Evolutionary conservation across 2,329 filamentous ascomycete genomes (phyloP), one percentile per base, ranked within the genome.

Genomic region (Pseudogymnoascus sp.): DNA sequence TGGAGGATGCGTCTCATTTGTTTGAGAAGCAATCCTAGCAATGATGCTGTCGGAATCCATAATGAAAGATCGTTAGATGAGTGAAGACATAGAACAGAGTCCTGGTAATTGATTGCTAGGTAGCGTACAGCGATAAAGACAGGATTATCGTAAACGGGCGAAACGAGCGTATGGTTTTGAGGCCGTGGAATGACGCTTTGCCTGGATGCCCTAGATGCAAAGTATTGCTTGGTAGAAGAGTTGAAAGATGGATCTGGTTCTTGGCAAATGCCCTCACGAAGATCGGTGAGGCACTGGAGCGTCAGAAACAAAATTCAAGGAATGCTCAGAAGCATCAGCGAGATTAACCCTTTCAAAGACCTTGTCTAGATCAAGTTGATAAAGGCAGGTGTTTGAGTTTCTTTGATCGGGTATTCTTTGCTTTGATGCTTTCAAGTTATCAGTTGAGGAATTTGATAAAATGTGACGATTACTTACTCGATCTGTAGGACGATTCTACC

Each of bases 321-420:
- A 54, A 54, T 10, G 9, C 33, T 54, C 47, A 54, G 15, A 11
- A 44, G 47, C 9, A 17, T 54, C 33, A 9, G 26, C 29, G 33
- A 33, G 47, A 54, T 54, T 13, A 33, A 26, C 11, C 29, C 47
- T 54, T 54, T 54, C 47, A 54, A 54, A 54, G 26, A 54, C 33
- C 47, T 54, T 54, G 29, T 29, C 47, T 5, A 33, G 13, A 54
- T 54, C 47, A 33, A n/a, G 17, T 54, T 17, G 26, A 54, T 33
- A 15, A 33, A 54, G 29, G 15, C 15, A 10, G 15, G 10, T 54
- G 9, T 21, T 33, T 33, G 29, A 33, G 29, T 54, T 21, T 54
- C 47, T 54, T 54, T 54, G 47, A 54, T 54, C n/a, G 9, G 29
- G 47, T 7, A 9, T 54, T 54, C 47, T 54, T 54, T 54, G 29